These are phyloP conservation scores for Diutina neorugosa DNA, from an alignment of 1,139 yeast species.

Conservation along the genomic window DNA sequence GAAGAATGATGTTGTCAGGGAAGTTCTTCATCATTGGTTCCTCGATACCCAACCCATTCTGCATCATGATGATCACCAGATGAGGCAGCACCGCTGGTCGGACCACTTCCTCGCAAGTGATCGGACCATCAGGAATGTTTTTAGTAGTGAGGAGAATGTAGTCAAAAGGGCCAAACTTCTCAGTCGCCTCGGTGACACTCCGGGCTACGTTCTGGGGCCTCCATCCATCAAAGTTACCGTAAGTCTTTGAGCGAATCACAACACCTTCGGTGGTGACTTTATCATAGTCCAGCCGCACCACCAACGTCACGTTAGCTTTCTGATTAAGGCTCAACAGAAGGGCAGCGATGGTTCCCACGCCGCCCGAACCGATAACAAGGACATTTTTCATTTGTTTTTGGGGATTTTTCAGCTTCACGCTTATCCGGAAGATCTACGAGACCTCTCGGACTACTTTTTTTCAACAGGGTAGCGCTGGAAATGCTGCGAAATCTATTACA, in stretches of 20 bases:
- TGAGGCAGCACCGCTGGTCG: slow-evolving; percentile 36
- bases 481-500: not conserved
- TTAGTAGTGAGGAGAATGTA: slow-evolving; percentile 60
- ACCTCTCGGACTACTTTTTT: not conserved
- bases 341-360: slow-evolving; percentile 65
- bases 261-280: slow-evolving; percentile 40
- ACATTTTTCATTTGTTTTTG: slow-evolving; percentile 10
- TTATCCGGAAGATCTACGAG: not conserved
- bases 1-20: slow-evolving; percentile 47
- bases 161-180: slow-evolving; percentile 41
- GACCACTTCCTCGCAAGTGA: slow-evolving; percentile 43
- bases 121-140: slow-evolving; percentile 56
- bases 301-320: slow-evolving; percentile 43
- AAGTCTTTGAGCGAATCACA: slow-evolving; percentile 46
- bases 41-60: slow-evolving; percentile 71
- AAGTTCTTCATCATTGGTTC: slow-evolving; percentile 41
- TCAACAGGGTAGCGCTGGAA: not conserved
- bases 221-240: slow-evolving; percentile 43
- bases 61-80: slow-evolving; percentile 50
- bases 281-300: slow-evolving; percentile 57
- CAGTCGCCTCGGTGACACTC: slow-evolving; percentile 32
- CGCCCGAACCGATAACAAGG: slow-evolving; percentile 57
- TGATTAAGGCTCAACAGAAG: slow-evolving; percentile 36
- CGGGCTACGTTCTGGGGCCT: slow-evolving; percentile 37
- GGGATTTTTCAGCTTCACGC: not conserved